These are phyloP conservation scores for Corchorus capsularis DNA, from an alignment of 345 rosid genomes.

Conservation along the genomic window DNA sequence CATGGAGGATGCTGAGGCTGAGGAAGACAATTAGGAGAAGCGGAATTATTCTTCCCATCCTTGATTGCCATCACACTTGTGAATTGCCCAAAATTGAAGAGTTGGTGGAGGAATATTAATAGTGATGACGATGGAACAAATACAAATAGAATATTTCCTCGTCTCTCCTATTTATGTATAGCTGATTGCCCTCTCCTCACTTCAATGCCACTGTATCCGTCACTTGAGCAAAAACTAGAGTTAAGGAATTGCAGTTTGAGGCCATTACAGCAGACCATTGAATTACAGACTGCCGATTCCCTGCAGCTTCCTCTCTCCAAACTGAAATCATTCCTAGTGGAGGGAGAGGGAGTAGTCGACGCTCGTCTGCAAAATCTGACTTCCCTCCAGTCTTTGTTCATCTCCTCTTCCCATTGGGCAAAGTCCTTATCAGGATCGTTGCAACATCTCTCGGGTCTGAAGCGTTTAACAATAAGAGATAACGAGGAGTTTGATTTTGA, in stretches of 20 bases:
- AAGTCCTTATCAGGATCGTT: not conserved
- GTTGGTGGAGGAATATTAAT: not conserved
- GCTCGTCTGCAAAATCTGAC: too few relatives aligned
- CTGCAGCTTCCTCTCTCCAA: not conserved
- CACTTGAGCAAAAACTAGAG: too few relatives aligned
- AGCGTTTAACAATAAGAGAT: not conserved
- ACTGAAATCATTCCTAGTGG: not conserved
- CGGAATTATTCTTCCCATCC: not conserved
- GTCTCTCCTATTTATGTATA: not conserved
- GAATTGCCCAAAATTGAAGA: too few relatives aligned
- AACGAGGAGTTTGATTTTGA: not conserved
- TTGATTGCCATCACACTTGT: fast-evolving
- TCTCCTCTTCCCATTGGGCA: too few relatives aligned
- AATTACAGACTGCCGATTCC: too few relatives aligned
- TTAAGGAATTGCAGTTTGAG: too few relatives aligned
- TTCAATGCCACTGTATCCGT: not conserved
- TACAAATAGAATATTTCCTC: not conserved
- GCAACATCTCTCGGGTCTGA: not conserved
- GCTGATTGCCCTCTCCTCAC: not conserved
- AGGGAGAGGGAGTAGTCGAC: too few relatives aligned
- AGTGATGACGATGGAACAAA: not conserved
- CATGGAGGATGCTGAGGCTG: too few relatives aligned
- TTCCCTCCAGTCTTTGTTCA: too few relatives aligned
- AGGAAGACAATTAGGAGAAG: too few relatives aligned
- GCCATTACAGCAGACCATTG: too few relatives aligned